Base-by-base conservation (phyloP, 164 flowering plant genomes). In the Hamamelis virginiana region DNA sequence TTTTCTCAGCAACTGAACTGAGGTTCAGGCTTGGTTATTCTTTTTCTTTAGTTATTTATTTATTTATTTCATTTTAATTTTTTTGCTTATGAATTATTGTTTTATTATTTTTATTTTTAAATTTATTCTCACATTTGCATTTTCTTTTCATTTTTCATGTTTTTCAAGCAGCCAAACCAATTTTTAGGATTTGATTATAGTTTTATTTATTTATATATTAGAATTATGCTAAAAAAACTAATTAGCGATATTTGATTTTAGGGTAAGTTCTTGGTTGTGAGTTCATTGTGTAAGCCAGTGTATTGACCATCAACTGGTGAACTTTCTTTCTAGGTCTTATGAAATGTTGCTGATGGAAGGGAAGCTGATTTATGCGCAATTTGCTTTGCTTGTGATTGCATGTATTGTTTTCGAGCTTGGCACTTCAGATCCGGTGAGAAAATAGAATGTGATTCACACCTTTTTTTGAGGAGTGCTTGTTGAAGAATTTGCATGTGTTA, bases 391-490 rank as follows among this genome's bases (percentile, higher is more conserved):
- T 43, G 50, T 72, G 66, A 22, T 71, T 51, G 47, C 25, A 48
- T 62, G 13, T 51, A 8, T 33, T 28, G 1, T 67, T 33, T 47
- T 63, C 22, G 45, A 16, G 22, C 52, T 21, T 9, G 58, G 63
- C 28, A 73, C 73, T 53, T 72, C 78, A 9, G 46, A 72, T 27
- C 46, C 74, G 50, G 81, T 78, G 62, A 69, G 73, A 66, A 67
- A 46, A 9, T 23, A 11, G 19, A 43, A 22, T 69, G 12, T 57
- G 22, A n/a, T 53, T 75, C 4, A 14, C 50, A 47, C 38, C 38
- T 41, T 23, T 23, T 61, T 33, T 33, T 33, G 41, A n/a, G n/a
- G n/a, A n/a, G n/a, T 33, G 41, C 41, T 33, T 33, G 41, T 33
- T 33, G 45, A 45, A 21, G 41, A 56, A 43, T 44, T 69, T 60